These are phyloP conservation scores for Cystobasidium pallidum DNA, from an alignment of 1,284 basidiomycete species.

Conservation along the genomic window DNA sequence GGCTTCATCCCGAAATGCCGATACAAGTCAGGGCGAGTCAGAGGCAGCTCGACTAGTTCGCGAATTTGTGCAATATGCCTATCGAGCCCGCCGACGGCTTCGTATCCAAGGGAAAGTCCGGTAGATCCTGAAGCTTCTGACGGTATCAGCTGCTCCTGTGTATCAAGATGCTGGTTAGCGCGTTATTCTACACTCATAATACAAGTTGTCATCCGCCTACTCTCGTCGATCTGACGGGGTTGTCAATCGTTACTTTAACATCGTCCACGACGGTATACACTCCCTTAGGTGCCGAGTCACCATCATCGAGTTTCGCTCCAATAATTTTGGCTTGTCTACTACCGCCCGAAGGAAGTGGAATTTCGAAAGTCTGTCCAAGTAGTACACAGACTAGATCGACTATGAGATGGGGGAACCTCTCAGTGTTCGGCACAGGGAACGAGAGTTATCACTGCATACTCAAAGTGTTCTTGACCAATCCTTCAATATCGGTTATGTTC, in stretches of 20 bases:
- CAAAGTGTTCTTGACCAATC: conserved; percentile 10
- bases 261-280: conserved; percentile 27
- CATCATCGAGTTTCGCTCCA: conserved; percentile 9
- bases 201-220: neutral
- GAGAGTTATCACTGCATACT: neutral
- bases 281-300: conserved; percentile 25
- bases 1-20: conserved; percentile 71
- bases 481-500: conserved; percentile 6
- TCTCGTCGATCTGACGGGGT: conserved; percentile 14
- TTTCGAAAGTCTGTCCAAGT: conserved; percentile 29
- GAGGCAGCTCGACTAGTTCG: conserved; percentile 91
- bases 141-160: conserved; percentile 33
- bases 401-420: neutral
- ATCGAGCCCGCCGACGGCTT: conserved; percentile 82
- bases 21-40: conserved; percentile 87
- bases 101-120: conserved; percentile 57
- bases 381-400: conserved; percentile 32
- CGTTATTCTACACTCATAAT: neutral
- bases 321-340: conserved; percentile 14
- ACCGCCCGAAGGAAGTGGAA: neutral
- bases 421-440: neutral
- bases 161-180: neutral
- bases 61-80: conserved; percentile 86
- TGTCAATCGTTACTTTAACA: conserved; percentile 18
- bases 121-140: conserved; percentile 19